Base-by-base conservation (phyloP, 768 basidiomycete species). In the Hericium rajendrae region DNA sequence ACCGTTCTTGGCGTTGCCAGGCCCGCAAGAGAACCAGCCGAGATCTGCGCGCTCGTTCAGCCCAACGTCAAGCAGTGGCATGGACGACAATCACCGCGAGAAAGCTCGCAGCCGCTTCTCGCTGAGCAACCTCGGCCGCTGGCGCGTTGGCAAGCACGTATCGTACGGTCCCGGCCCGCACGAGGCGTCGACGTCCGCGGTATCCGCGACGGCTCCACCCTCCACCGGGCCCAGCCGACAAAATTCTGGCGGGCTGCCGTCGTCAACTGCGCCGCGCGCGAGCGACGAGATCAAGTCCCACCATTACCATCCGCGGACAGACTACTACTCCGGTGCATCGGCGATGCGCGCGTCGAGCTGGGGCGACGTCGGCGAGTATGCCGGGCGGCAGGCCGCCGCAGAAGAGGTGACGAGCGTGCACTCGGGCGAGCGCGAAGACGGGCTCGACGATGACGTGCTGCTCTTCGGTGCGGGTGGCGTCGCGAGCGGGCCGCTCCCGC, bases 301-400 rank as follows among this genome's bases (percentile, higher is more conserved):
- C 8, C 38, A 26, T 22, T 18, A 39, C 22, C 8, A 12, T 6
- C 16, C 15, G 24, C 46, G n/a, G 10, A 15, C 20, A 11, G 46
- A 28, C 16, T 13, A 5, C 51, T 53, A 38, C n/a, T 22, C 18
- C 22, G 26, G 24, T 16, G 57, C 46, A 24, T 26, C 32, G n/a
- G 59, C 57, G 6, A 55, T 61, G 57, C 62, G 62, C 24, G 62
- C 62, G 2, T 61, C 62, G 32, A 63, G 62, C 51, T 63, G 62
- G 62, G 62, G 62, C 22, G 60, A 63, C 37, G 60, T 63, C 26
- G 57, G 57, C 8, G 62, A 63, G n/a, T 63, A 63, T 8, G 43
- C 20, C 43, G 43, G 43, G 43, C 16, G 43, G n/a, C n/a, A 53
- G 2, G 24, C 13, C 4, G 52, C 49, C 9, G 54, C 38, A 4